A percentile compares a stretch with the other conserved stretches of the same genome.
phyloP scores from a whole-genome alignment of 2,329 filamentous ascomycete species.

The Penicillium sp. region DNA sequence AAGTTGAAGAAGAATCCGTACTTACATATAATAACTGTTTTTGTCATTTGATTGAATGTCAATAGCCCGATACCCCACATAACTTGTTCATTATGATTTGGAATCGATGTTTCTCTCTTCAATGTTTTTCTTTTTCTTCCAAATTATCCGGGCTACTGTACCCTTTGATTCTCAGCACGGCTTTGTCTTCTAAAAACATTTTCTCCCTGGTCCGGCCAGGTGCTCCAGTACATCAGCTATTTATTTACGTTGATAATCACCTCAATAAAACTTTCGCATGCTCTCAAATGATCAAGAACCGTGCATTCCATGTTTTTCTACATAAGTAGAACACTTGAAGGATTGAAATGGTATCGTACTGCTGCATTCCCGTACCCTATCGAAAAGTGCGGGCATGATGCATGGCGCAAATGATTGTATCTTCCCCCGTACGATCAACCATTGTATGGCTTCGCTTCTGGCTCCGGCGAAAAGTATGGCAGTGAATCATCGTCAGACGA shows the following conservation, averaged over 20 bases:
- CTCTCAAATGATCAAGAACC: too few species aligned
- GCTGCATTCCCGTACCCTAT: too few species aligned
- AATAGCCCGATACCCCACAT: constrained; percentile 3
- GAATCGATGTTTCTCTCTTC: neutral
- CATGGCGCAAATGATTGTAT: neutral
- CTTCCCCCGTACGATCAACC: neutral
- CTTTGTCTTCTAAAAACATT: neutral
- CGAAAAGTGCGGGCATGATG: neutral
- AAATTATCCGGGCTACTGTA: neutral
- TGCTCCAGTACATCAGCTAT: neutral
- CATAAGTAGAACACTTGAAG: too few species aligned
- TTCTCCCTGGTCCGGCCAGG: too few species aligned
- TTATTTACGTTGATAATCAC: neutral
- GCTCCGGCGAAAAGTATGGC: neutral
- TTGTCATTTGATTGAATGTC: neutral
- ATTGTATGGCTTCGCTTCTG: neutral
- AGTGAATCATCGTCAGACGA: constrained; percentile 5
- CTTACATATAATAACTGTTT: neutral
- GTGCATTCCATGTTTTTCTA: too few species aligned
- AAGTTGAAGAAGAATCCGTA: constrained; percentile 2
- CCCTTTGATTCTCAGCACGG: neutral
- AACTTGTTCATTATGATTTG: neutral
- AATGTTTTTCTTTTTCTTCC: neutral
- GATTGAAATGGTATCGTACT: too few species aligned
- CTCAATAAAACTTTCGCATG: too few species aligned